phyloP scores from a whole-genome alignment of 1,139 yeast species.

The Blastobotrys arbuscula region DNA sequence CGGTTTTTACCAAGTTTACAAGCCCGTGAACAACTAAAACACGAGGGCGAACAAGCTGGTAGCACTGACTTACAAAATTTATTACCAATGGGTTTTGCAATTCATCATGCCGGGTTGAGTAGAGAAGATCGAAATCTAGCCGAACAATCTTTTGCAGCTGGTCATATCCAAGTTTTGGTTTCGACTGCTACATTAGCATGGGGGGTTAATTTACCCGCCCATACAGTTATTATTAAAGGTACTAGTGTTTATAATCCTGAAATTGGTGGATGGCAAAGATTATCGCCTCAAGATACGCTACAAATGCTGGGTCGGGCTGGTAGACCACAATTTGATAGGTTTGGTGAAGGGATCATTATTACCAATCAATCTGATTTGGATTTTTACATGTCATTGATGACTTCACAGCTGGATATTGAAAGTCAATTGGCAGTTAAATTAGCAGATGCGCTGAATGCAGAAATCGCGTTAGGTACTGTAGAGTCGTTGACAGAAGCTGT shows the following conservation, averaged over 20 bases:
- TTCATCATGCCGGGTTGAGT: constrained; percentile 91
- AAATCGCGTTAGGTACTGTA: constrained; percentile 69
- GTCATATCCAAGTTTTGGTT: constrained; percentile 73
- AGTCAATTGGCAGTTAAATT: constrained; percentile 71
- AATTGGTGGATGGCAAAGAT: constrained; percentile 78
- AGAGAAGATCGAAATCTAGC: constrained; percentile 68
- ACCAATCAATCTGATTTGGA: constrained; percentile 83
- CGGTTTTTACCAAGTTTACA: constrained; percentile 45
- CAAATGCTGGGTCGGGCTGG: constrained; percentile 98
- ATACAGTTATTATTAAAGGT: constrained; percentile 91
- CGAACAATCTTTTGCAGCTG: constrained; percentile 86
- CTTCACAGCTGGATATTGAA: constrained; percentile 89
- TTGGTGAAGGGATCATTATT: constrained; percentile 91
- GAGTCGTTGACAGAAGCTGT: constrained; percentile 59
- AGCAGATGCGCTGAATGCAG: constrained; percentile 80
- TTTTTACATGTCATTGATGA: constrained; percentile 80
- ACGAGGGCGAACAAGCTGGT: constrained; percentile 55
- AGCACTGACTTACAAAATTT: constrained; percentile 56
- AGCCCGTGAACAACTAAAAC: constrained; percentile 56
- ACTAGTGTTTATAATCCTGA: constrained; percentile 93
- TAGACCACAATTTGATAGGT: constrained; percentile 85
- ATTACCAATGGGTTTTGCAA: constrained; percentile 71
- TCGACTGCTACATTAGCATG: constrained; percentile 96
- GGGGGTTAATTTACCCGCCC: constrained; percentile 98
- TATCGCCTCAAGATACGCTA: constrained; percentile 88